A percentile compares a stretch with the other conserved stretches of the same genome.
phyloP scores from a whole-genome alignment of 176 grass and related monocot genomes.

The Bothriochloa decipiens region DNA sequence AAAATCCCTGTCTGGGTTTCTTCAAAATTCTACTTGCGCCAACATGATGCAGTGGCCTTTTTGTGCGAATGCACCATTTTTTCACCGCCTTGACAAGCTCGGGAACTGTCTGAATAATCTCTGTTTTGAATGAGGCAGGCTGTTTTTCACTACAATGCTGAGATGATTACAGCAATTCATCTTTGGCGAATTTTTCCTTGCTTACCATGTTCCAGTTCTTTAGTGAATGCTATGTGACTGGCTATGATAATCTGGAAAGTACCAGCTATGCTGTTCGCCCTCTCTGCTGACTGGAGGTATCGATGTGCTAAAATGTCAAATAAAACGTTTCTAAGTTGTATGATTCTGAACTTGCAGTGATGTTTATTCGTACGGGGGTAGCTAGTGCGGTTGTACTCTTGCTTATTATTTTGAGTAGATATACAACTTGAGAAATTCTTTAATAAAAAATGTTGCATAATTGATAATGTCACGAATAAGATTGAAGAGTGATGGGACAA shows the following conservation, averaged over 20 bases:
- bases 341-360: too few relatives aligned
- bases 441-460: too few relatives aligned
- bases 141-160: constrained; percentile 34
- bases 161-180: constrained; percentile 31
- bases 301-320: not conserved
- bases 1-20: constrained; percentile 39
- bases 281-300: not conserved
- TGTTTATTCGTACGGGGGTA: not conserved
- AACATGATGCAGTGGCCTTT: constrained; percentile 22
- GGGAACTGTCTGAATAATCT: constrained; percentile 54
- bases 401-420: too few relatives aligned
- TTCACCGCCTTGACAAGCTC: constrained; percentile 36
- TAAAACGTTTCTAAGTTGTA: too few relatives aligned
- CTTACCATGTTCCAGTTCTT: not conserved
- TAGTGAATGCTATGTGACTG: not conserved
- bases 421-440: too few relatives aligned
- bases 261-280: not conserved
- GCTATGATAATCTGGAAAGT: not conserved
- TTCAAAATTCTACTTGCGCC: constrained; percentile 40
- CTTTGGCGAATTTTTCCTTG: not conserved
- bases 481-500: too few relatives aligned
- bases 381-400: not conserved
- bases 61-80: constrained; percentile 16
- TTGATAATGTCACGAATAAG: too few relatives aligned
- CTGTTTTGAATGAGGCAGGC: constrained; percentile 24